phyloP scores from a whole-genome alignment of 345 rosid species.

The Dimocarpus longan region DNA sequence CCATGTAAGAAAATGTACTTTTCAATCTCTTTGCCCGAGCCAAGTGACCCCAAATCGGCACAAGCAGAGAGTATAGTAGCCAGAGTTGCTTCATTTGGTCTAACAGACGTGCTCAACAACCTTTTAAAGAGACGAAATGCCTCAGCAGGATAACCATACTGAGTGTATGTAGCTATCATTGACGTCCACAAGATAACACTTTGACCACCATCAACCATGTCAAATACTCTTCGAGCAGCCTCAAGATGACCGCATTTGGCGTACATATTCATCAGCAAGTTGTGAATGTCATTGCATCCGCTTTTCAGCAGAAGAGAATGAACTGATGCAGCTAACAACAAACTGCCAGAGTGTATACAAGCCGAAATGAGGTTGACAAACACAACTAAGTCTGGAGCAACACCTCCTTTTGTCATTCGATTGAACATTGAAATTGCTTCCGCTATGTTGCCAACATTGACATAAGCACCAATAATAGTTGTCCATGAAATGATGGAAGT shows the following conservation, averaged over 20 bases:
- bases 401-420: conserved; percentile 21
- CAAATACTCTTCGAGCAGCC: conserved; percentile 32
- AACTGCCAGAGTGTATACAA: conserved; percentile 24
- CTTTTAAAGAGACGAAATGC: conserved; percentile 28
- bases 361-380: conserved; percentile 30
- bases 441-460: conserved; percentile 16
- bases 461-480: conserved; percentile 28
- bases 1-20: conserved; percentile 21
- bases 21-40: conserved; percentile 28
- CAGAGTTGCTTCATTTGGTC: conserved; percentile 32
- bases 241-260: conserved; percentile 30
- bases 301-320: conserved; percentile 35
- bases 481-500: conserved; percentile 37
- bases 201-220: conserved; percentile 15
- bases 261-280: conserved; percentile 36
- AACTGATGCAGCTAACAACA: conserved; percentile 29
- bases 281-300: conserved; percentile 25
- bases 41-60: conserved; percentile 28
- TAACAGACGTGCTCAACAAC: conserved; percentile 26
- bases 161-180: conserved; percentile 27
- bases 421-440: conserved; percentile 32
- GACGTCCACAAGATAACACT: conserved; percentile 34
- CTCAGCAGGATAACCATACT: conserved; percentile 26
- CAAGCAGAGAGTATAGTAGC: conserved; percentile 34
- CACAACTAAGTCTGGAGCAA: conserved; percentile 21